Base-by-base conservation (phyloP, 2,329 filamentous ascomycete genomes). In the Eurotiales sp. region DNA sequence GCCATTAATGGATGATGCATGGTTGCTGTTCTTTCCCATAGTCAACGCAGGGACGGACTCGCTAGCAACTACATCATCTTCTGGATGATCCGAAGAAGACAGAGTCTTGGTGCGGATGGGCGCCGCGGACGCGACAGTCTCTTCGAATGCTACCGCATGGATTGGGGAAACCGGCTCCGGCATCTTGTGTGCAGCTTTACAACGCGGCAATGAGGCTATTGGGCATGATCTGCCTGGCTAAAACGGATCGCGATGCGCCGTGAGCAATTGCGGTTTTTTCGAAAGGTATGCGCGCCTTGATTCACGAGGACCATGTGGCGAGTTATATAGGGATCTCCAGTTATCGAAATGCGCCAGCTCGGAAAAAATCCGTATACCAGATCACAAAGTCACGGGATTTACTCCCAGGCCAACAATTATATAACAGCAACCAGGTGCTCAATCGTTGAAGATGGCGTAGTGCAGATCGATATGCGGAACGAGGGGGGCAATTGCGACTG, bases 31-130 rank as follows among this genome's bases (percentile, higher is more conserved):
- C 12, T 22, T 17, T 4, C 8, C 19, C 40, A 21, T 15, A n/a
- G 25, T 32, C 17, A 25, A 11, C 14, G 7, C 25, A 11, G 10
- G n/a, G n/a, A n/a, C n/a, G n/a, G n/a, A n/a, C n/a, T n/a, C n/a
- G n/a, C n/a, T n/a, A n/a, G n/a, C n/a, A n/a, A n/a, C n/a, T n/a
- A n/a, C n/a, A n/a, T n/a, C 56, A 27, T 53, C 52, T 44, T 66
- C 58, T 37, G 51, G 42, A 17, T 61, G 57, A 17, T 57, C 53
- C 12, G 64, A 58, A 12, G 64, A 52, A 40, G 66, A 67, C 54
- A 59, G 55, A 37, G 64, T 63, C 54, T 61, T 61, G 49, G 58
- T 59, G 32, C 63, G 52, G 39, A 59, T 30, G 48, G 63, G 60
- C 30, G 52, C 55, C 48, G 55, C 55, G 39, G 56, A 57, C 15